These are phyloP conservation scores for Ananas comosus DNA, from an alignment of 176 grass and related monocot species.

Conservation along the genomic window DNA sequence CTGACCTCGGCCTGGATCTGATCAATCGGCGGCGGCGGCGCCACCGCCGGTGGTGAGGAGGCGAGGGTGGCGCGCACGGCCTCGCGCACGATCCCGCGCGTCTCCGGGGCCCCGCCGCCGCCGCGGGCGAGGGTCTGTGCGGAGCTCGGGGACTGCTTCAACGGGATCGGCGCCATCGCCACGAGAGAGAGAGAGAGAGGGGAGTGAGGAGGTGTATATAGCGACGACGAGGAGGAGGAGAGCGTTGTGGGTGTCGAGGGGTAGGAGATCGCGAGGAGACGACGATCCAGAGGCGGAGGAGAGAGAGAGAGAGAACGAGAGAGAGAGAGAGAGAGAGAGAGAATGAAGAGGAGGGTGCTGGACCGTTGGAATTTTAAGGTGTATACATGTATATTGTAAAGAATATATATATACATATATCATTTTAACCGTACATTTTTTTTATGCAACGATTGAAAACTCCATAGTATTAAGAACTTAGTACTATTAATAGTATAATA, in stretches of 20 bases:
- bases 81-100: conserved; percentile 47
- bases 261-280: not conserved
- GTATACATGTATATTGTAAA: too few species aligned
- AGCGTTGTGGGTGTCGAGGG: not conserved
- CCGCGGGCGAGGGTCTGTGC: conserved; percentile 43
- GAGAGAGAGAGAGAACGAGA: conserved; percentile 28
- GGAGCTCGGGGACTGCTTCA: conserved; percentile 45
- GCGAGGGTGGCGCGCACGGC: conserved; percentile 35
- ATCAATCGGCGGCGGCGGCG: not conserved
- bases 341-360: not conserved
- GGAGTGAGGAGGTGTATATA: not conserved
- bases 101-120: conserved; percentile 33
- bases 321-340: conserved; percentile 19
- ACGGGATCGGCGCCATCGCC: conserved; percentile 54
- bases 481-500: too few species aligned
- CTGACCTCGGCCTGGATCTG: conserved; percentile 28
- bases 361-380: not conserved
- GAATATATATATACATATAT: too few species aligned
- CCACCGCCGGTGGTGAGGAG: not conserved
- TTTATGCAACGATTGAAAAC: too few species aligned
- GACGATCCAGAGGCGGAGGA: conserved; percentile 6
- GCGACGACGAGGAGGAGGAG: not conserved
- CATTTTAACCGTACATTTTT: too few species aligned
- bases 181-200: conserved; percentile 12
- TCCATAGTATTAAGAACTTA: too few species aligned